Percentiles rank a stretch among this genome's conserved stretches.
Evolutionary conservation across 2,329 filamentous ascomycete genomes (phyloP).

Genomic region (Ustulina deusta): DNA sequence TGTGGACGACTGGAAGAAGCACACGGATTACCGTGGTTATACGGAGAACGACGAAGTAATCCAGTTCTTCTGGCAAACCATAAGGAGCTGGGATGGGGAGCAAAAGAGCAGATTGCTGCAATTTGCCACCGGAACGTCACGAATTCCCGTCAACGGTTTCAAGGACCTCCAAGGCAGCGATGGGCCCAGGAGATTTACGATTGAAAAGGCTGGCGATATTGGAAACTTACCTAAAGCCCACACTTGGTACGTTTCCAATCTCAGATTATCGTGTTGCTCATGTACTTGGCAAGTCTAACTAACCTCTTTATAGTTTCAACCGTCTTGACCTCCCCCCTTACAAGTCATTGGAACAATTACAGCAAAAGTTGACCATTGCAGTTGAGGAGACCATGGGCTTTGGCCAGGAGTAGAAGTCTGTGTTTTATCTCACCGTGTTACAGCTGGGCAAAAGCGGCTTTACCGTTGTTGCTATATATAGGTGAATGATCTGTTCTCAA

Average conservation of each 20-base stretch:
- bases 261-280: not conserved
- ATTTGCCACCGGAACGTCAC: constrained; percentile 96
- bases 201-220: constrained; percentile 95
- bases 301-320: constrained; percentile 78
- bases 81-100: constrained; percentile 96
- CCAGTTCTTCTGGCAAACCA: constrained; percentile 98
- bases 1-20: constrained; percentile 99
- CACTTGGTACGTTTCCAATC: constrained; percentile 78
- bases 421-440: constrained; percentile 33
- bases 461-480: constrained; percentile 42
- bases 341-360: constrained; percentile 85
- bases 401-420: constrained; percentile 82
- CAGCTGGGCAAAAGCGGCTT: constrained; percentile 13
- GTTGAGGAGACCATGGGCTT: constrained; percentile 99
- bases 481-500: constrained; percentile 39
- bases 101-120: constrained; percentile 97
- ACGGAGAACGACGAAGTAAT: constrained; percentile 98
- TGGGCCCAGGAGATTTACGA: constrained; percentile 93
- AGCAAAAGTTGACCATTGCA: constrained; percentile 92
- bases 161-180: constrained; percentile 98
- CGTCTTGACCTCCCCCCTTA: constrained; percentile 95
- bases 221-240: constrained; percentile 95
- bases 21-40: constrained; percentile 98
- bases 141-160: constrained; percentile 99
- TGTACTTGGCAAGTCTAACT: constrained; percentile 40